Base-by-base conservation (phyloP, 306 rosid species). In the Datisca glomerata region DNA sequence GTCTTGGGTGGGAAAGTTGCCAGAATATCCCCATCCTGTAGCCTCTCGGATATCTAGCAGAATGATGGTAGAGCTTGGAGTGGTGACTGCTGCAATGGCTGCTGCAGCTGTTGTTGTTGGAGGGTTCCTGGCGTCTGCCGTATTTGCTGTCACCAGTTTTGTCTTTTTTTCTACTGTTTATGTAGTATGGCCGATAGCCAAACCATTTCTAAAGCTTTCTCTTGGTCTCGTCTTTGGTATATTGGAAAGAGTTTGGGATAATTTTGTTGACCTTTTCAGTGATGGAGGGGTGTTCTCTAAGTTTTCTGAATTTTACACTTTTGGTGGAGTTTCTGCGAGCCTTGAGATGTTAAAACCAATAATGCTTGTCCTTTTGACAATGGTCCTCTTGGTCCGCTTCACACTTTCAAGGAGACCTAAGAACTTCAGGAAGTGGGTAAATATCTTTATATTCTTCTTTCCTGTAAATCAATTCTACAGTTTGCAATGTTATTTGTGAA, bases 401-500 rank as follows among this genome's bases (percentile, higher is more conserved):
- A 84, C 98, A 18, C 86, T 89, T 55, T 89, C 98, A 41, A 83
- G 95, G 70, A 77, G 94, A 56, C 95, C 98, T 31, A 84, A 89
- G 75, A 84, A 89, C 79, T 89, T 83, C 67, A 64, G 91, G 77
- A 89, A 89, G 69, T 89, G 98, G 98, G 98, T 84, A 77, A 49
- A 70, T 67, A 47, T 22, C 55, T 54, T 55, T 47, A n/a, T 34
- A 38, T 17, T 18, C 17, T 25, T 41, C 8, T 45, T 44, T 45
- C 3, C 31, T 15, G 12, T 43, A 36, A 41, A 49, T 48, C 18
- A 18, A n/a, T 41, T 41, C 64, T 49, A 12, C 28, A 15, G 36
- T 44, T 49, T 50, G 43, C 31, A 10, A 1, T 62, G 59, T 31
- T 62, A 53, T 60, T 29, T 64, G 37, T 25, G 16, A 24, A 6